Percentiles rank a stretch among this genome's conserved stretches.
Conservation (phyloP, 1,284 basidiomycete species). For the Irpex sp. region DNA sequence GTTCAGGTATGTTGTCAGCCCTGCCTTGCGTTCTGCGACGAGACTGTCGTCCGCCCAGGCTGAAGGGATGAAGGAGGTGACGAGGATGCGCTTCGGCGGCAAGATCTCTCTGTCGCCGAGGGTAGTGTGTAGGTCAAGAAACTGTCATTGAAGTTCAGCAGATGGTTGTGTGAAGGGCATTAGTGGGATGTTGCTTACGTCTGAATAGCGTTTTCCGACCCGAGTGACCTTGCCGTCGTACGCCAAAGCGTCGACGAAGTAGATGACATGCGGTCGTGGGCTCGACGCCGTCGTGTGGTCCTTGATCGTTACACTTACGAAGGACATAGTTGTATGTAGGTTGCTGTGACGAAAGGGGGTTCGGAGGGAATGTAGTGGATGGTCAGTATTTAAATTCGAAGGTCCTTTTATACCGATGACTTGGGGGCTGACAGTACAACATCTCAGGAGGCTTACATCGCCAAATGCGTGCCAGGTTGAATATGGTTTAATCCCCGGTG, state of each 20-base stretch:
- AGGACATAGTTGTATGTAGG: conserved; percentile 13
- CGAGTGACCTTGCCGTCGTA: conserved; percentile 31
- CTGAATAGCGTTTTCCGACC: conserved; percentile 46
- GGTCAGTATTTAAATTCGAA: too few relatives aligned
- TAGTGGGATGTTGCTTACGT: conserved; percentile 31
- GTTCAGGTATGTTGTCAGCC: conserved; percentile 40
- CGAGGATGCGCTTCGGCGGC: conserved; percentile 47
- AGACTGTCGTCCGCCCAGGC: conserved; percentile 52
- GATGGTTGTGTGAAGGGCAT: background rate
- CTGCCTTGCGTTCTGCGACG: conserved; percentile 48
- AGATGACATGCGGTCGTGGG: conserved; percentile 50
- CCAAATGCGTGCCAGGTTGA: too few relatives aligned
- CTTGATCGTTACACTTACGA: conserved; percentile 27
- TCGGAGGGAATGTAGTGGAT: background rate
- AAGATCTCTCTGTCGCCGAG: conserved; percentile 34
- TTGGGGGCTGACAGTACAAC: background rate
- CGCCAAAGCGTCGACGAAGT: conserved; percentile 35
- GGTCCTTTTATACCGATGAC: background rate
- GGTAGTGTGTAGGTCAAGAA: conserved; percentile 38
- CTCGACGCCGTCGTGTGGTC: conserved; percentile 46
- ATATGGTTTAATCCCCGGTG: background rate
- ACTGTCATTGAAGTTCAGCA: conserved; percentile 28
- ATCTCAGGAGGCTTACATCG: too few relatives aligned
- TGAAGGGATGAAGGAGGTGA: conserved; percentile 44
- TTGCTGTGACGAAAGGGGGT: background rate